These are phyloP conservation scores for Xerocomus amazonicus DNA, from an alignment of 1,284 basidiomycete species.

Conservation along the genomic window DNA sequence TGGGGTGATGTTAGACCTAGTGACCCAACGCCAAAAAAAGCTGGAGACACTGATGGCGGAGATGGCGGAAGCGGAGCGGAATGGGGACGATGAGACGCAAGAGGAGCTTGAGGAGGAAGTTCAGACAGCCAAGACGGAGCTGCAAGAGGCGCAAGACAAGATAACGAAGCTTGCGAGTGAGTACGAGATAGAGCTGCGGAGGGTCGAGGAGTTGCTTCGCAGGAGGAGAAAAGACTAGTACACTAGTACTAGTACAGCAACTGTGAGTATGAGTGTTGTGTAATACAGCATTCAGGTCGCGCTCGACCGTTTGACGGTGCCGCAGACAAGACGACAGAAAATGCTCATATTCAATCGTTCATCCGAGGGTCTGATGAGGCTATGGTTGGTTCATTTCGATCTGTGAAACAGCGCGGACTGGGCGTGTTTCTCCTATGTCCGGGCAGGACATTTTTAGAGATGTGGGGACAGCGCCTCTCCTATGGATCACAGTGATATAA, in stretches of 20 bases:
- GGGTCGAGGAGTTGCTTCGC: slow-evolving; percentile 25
- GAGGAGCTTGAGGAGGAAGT: slow-evolving; percentile 29
- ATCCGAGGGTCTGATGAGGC: slow-evolving; percentile 14
- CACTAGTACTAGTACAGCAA: neutral
- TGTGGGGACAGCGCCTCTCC: slow-evolving; percentile 8
- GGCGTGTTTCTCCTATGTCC: slow-evolving; percentile 16
- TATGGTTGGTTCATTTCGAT: slow-evolving; percentile 21
- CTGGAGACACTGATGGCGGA: slow-evolving; percentile 27
- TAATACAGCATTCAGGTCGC: no score
- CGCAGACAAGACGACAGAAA: slow-evolving; percentile 2
- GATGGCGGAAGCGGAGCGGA: slow-evolving; percentile 27
- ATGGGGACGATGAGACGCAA: slow-evolving; percentile 29
- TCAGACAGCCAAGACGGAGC: slow-evolving; percentile 19
- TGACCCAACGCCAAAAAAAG: slow-evolving; percentile 35
- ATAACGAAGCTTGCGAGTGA: slow-evolving; percentile 21
- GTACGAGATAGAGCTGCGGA: slow-evolving; percentile 28
- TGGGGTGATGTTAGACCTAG: slow-evolving; percentile 28
- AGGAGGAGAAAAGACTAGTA: slow-evolving; percentile 6
- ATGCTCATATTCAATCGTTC: neutral
- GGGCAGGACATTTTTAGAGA: slow-evolving; percentile 1
- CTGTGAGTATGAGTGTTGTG: no score
- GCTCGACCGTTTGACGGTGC: neutral
- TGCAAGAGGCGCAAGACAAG: slow-evolving; percentile 24
- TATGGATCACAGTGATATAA: slow-evolving; percentile 20
- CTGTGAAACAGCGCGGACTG: slow-evolving; percentile 14